Conservation (phyloP, 768 basidiomycete species). For the Boletus pseudo-olivaceus region DNA sequence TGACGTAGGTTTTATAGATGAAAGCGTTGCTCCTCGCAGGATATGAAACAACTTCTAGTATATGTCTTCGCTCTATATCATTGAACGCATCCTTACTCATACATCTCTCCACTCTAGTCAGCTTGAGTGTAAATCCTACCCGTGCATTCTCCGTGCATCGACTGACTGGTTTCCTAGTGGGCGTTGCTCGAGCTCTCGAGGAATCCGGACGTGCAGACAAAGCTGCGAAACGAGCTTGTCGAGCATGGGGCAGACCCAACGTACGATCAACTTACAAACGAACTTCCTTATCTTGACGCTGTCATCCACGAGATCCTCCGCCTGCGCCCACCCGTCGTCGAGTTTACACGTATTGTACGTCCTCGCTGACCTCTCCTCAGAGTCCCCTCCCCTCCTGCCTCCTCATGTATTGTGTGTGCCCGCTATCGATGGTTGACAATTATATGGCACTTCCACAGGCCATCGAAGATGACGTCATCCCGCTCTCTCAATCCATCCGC, state of each 20-base stretch:
- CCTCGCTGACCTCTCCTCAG: not conserved
- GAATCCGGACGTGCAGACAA: constrained; percentile 26
- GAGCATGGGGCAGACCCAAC: constrained; percentile 44
- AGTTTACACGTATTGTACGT: not conserved
- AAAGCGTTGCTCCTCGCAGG: no score
- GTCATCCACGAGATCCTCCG: constrained; percentile 43
- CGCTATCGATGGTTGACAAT: not conserved
- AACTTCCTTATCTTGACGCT: constrained; percentile 52
- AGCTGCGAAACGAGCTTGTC: constrained; percentile 46
- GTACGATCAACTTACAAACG: constrained; percentile 48
- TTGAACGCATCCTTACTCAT: not conserved
- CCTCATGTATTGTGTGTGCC: constrained; percentile 5
- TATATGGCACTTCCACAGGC: constrained; percentile 29
- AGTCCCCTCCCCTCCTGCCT: constrained; percentile 27
- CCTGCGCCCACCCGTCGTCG: not conserved
- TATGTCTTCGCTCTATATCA: not conserved
- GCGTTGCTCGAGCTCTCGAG: constrained; percentile 32
- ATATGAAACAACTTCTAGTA: no score
- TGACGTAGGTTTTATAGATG: no score
- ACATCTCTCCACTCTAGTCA: no score
- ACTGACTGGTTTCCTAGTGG: constrained; percentile 36
- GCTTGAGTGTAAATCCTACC: no score
- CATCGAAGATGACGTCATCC: constrained; percentile 49
- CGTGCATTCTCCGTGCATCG: constrained; percentile 1
- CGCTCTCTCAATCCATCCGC: constrained; percentile 19